A percentile compares a stretch with the other conserved stretches of the same genome.
These are phyloP conservation scores for Fusarium succisae DNA, from an alignment of 2,329 filamentous ascomycete species.

Conservation along the genomic window DNA sequence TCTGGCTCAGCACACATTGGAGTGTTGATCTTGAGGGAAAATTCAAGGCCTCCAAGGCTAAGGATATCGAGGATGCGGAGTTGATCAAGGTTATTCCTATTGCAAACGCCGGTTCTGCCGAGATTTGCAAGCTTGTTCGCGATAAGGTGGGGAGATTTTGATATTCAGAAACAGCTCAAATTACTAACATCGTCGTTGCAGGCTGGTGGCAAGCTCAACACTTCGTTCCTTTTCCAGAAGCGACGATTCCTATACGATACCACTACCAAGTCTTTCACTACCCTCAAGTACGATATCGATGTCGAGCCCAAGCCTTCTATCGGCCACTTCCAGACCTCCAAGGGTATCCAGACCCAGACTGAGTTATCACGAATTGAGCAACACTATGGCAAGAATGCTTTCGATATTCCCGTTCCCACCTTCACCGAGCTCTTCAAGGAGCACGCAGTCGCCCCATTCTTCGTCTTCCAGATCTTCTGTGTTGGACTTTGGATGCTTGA, in stretches of 20 bases:
- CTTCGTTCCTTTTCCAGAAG: conserved; percentile 98
- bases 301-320: conserved; percentile 83
- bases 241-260: conserved; percentile 89
- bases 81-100: conserved; percentile 93
- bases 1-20: conserved; percentile 98
- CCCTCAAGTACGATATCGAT: conserved; percentile 86
- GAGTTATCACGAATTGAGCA: conserved; percentile 84
- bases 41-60: conserved; percentile 81
- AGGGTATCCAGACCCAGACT: conserved; percentile 76
- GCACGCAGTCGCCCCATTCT: conserved; percentile 98
- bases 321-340: conserved; percentile 79
- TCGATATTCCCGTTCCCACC: conserved; percentile 96
- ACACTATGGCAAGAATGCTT: conserved; percentile 95
- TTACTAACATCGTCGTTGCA: conserved; percentile 44
- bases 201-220: conserved; percentile 76
- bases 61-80: conserved; percentile 75
- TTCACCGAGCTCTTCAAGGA: conserved; percentile 98
- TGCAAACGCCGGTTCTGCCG: conserved; percentile 86
- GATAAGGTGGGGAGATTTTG: conserved; percentile 66
- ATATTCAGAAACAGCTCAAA: conserved; percentile 3
- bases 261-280: conserved; percentile 78
- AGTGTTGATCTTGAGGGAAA: conserved; percentile 85
- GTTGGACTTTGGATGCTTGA: conserved; percentile 98
- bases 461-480: conserved; percentile 99
- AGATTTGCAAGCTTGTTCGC: conserved; percentile 84